Evolutionary conservation across 352 stramenopile species (phyloP), one percentile per base, ranked within the genome.

Genomic region (Phytopythium kandeliae): DNA sequence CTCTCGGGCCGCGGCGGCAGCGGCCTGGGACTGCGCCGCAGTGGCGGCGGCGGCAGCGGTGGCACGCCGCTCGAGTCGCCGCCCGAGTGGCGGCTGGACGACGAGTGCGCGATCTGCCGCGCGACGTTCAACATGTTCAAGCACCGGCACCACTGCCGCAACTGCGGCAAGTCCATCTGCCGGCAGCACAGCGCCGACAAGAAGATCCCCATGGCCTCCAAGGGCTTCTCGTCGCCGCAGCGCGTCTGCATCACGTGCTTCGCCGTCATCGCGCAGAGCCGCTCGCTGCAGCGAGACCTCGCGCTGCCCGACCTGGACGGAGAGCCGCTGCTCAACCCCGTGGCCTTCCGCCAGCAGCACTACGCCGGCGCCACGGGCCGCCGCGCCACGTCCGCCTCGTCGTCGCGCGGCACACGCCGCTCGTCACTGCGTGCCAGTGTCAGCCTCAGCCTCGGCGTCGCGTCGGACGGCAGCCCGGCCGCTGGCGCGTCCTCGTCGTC

Each of bases 101-200:
- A 78, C 28, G 75, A 86, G 58, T 93, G 82, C 70, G 81, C 76
- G 19, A 83, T 91, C 34, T 93, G 82, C 60, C 69, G 67, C 31
- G 76, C 63, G 24, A 84, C 61, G 35, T 93, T 93, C 48, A 74
- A 73, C 37, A 86, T 93, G 70, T 91, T 93, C 53, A 93, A 91
- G 57, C 82, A 89, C 50, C 81, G 81, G 4, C 81, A 92, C 56
- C 81, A 92, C 63, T 92, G 81, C 61, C 78, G 81, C 24, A 90
- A 90, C 60, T 92, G 81, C 48, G 81, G 81, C 25, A 85, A 89
- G 38, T 89, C 75, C 26, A 89, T 92, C 53, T 92, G 81, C 63
- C 84, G 72, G 31, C 74, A 88, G 35, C 82, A 93, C 57, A 90
- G 77, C 51, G 78, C 81, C 7, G 81, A 88, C 51, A 89, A 87